These are phyloP conservation scores for Sporisorium scitamineum DNA, from an alignment of 1,284 basidiomycete genomes.

Conservation along the genomic window DNA sequence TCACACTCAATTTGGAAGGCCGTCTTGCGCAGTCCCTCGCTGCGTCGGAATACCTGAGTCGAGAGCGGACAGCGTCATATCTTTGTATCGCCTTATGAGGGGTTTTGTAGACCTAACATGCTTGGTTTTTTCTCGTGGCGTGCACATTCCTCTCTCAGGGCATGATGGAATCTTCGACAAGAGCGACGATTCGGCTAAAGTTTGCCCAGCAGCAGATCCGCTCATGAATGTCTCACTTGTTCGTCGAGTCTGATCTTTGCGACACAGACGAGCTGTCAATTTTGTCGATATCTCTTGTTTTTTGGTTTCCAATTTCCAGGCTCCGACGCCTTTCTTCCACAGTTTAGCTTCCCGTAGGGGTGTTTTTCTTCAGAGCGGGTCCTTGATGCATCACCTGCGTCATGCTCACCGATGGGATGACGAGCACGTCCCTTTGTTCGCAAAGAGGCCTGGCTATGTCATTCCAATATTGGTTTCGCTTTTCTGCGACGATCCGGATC, in stretches of 20 bases:
- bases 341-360: not conserved
- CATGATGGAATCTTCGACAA: no score
- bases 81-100: no score
- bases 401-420: conserved; percentile 2
- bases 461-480: conserved; percentile 25
- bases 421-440: not conserved
- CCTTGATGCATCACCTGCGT: not conserved
- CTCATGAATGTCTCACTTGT: not conserved
- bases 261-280: no score
- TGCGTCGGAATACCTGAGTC: not conserved
- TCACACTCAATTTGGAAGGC: no score
- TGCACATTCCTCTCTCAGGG: not conserved
- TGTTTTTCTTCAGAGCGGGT: not conserved
- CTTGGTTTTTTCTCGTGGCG: not conserved
- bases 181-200: not conserved
- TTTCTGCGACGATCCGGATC: conserved; percentile 26
- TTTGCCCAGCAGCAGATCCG: not conserved
- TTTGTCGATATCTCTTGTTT: not conserved
- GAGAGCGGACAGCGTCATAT: no score
- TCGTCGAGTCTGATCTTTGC: not conserved
- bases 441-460: not conserved
- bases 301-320: not conserved
- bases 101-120: not conserved
- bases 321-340: conserved; percentile 1
- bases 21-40: no score